Base-by-base conservation (phyloP, 176 grass and related monocot species). In the Ensete glaucum region DNA sequence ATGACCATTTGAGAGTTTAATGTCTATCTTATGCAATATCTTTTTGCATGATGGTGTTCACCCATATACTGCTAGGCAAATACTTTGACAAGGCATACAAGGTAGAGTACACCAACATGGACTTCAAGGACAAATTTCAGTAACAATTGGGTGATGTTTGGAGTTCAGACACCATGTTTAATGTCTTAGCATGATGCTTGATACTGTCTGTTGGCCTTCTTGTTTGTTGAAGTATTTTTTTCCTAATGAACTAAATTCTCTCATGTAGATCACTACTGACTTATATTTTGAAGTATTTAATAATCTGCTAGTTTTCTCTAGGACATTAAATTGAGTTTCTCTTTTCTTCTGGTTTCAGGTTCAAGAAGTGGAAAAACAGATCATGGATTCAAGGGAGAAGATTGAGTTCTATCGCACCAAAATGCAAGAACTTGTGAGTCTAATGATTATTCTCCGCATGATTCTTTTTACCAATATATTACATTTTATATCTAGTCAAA, bases 341-440 rank as follows among this genome's bases (percentile, higher is more conserved):
- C 8, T 71, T 53, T 24, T 71, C 66, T 76, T 52, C 77, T 77
- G 75, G 64, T 54, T 83, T 79, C 84, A 98, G 94, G 86, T 87
- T 83, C 54, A 62, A 73, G 78, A 89, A 80, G 71, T 86, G 73
- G 88, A 94, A 84, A 99, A 99, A 73, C 88, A 82, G 65, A 80
- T 99, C 67, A 81, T 99, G 54, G 91, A 99, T 82, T 99, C 96
- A 24, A 94, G 76, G 87, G 96, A 99, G 79, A 99, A 99, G 80
- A 64, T 99, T 29, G 96, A 91, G 75, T 94, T 82, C 75, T 99
- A 91, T 65, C 88, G 96, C 80, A 89, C 84, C 52, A 91, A 86
- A 77, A 99, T 99, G 96, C 96, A 99, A 74, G 96, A 99, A 81
- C 96, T 99, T 87, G 96, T 99, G 84, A 91, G 94, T 80, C 56